Conservation (phyloP, 2,329 filamentous ascomycete species). For the Claviceps fusiformis region DNA sequence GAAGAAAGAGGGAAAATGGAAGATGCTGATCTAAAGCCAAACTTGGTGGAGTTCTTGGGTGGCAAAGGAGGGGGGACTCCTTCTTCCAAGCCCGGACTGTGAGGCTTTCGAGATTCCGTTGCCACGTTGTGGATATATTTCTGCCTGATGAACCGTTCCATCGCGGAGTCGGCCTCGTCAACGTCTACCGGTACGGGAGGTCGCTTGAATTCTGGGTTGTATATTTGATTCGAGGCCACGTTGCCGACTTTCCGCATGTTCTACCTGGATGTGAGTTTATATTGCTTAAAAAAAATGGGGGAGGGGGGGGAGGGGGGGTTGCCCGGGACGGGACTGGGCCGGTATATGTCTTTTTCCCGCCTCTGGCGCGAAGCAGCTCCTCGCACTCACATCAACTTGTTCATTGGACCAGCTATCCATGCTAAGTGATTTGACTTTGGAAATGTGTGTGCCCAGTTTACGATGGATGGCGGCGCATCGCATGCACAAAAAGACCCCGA, state of each 20-base stretch:
- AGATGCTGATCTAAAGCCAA: slow-evolving; percentile 45
- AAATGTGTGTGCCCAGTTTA: slow-evolving; percentile 93
- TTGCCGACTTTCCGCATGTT: slow-evolving; percentile 94
- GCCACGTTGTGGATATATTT: slow-evolving; percentile 63
- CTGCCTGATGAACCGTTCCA: slow-evolving; percentile 89
- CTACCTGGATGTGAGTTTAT: slow-evolving; percentile 28
- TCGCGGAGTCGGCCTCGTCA: slow-evolving; percentile 84
- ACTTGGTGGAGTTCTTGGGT: slow-evolving; percentile 50
- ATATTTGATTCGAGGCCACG: slow-evolving; percentile 67
- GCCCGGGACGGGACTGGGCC: too few species aligned
- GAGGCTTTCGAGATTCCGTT: slow-evolving; percentile 24
- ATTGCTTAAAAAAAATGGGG: too few species aligned
- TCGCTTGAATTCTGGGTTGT: slow-evolving; percentile 73
- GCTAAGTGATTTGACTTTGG: slow-evolving; percentile 95
- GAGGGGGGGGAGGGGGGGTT: too few species aligned
- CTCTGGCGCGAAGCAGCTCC: slow-evolving; percentile 11
- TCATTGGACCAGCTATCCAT: slow-evolving; percentile 97
- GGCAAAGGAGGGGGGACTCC: slow-evolving; percentile 45
- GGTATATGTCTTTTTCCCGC: neutral
- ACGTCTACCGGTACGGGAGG: slow-evolving; percentile 77
- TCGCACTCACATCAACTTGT: slow-evolving; percentile 68
- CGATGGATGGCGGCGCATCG: slow-evolving; percentile 90
- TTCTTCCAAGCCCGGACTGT: slow-evolving; percentile 41
- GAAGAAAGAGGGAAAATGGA: slow-evolving; percentile 54
- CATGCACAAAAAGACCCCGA: slow-evolving; percentile 96